Base-by-base conservation (phyloP, 2,329 filamentous ascomycete species). In the Tolypocladium pustulatum region DNA sequence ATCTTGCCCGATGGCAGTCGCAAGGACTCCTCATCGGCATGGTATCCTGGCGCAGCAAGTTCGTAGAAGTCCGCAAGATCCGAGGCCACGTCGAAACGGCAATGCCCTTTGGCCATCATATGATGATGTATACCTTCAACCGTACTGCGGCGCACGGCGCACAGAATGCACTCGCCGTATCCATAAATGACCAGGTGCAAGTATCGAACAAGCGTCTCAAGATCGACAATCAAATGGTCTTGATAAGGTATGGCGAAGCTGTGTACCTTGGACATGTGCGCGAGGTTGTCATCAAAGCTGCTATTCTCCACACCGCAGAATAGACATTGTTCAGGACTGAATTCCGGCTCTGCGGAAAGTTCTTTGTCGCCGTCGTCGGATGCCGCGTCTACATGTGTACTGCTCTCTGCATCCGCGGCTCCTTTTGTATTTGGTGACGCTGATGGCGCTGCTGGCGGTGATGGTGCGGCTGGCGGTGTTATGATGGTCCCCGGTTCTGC, bases 81-180 rank as follows among this genome's bases (percentile, higher is more conserved):
- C 1, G 70, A 68, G n/a, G 66, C 57, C 0, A 76, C 64, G n/a
- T 78, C 68, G 41, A 80, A 72, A 5, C 68, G 73, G 62, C 78
- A 81, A 60, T 82, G 79, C 0, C 76, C 73, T 46, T 79, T 81
- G 9, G 70, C 73, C 0, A 68, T 60, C 79, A 81, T 82, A 61
- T 82, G 81, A 36, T 81, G 78, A 56, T 79, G 78, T 0, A 76
- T 73, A 0, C 73, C 81, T 56, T 78, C 71, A 0, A 72, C 68
- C 0, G 75, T 78, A 2, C 66, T 65, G 36, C 76, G 72, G 38
- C 73, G 68, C 4, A 72, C 76, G 0, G 76, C 75, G 63, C 81
- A 84, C 22, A 72, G 72, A 34, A 84, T 71, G 60, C 81, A 84
- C 64, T 82, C 78, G 37, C 71, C 69, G 59, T 80, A 81, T 0